These are phyloP conservation scores for Citrus sp. DNA, from an alignment of 345 rosid genomes.

Conservation along the genomic window DNA sequence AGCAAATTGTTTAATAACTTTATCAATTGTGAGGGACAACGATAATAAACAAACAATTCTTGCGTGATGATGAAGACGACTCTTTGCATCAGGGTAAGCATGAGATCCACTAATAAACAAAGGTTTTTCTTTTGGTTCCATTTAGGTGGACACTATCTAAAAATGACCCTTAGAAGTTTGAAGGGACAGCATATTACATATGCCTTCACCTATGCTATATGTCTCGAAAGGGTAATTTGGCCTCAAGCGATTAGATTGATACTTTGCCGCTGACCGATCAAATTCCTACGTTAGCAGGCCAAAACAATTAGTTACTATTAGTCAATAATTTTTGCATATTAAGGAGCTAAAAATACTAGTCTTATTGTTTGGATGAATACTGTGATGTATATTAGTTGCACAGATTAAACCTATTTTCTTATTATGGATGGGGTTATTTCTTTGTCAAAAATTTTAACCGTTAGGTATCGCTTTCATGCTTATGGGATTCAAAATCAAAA, in stretches of 20 bases:
- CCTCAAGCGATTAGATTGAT: neutral
- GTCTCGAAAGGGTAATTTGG: neutral
- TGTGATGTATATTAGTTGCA: no score
- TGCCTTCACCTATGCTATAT: neutral
- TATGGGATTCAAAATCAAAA: neutral
- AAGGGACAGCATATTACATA: slow-evolving; percentile 1
- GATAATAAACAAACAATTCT: neutral
- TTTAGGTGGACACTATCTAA: neutral
- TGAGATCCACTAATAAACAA: slow-evolving; percentile 12
- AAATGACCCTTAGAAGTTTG: neutral
- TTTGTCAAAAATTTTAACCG: no score
- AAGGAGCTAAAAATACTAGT: neutral
- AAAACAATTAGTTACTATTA: neutral
- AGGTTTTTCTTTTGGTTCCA: neutral
- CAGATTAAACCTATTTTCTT: no score
- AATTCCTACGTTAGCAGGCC: neutral
- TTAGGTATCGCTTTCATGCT: no score
- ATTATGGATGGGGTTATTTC: no score
- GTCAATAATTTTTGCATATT: neutral
- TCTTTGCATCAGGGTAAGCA: neutral
- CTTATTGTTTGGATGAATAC: no score
- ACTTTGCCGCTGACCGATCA: slow-evolving; percentile 1
- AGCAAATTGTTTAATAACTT: neutral
- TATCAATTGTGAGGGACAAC: neutral
- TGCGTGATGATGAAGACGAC: slow-evolving; percentile 3